Evolutionary conservation across 352 stramenopile genomes (phyloP), one percentile per base, ranked within the genome.

Genomic region (Phytophthora idaei): DNA sequence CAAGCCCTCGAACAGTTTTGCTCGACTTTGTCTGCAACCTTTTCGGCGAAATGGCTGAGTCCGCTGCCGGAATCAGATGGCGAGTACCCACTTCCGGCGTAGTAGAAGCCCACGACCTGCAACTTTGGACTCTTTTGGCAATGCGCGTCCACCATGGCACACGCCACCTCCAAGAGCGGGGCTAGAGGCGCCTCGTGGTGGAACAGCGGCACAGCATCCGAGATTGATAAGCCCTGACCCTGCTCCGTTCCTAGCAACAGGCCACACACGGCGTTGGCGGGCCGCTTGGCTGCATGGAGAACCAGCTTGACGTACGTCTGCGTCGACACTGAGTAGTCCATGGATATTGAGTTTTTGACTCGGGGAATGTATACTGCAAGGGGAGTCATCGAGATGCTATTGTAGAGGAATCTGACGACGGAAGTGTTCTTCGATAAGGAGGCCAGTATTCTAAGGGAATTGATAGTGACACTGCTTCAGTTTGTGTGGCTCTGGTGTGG

Each of bases 181-280:
- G 81, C 74, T 17, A 92, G 74, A 34, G 86, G 84, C 52, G 83
- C 53, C 45, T 88, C 80, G 67, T 94, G 82, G 72, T 94, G 86
- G 71, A 94, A 94, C 29, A 94, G 83, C 57, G 86, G 84, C 69
- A 90, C 79, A 53, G 75, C 81, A 66, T 94, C 84, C 37, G 68
- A 58, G 52, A 93, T 61, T 25, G 67, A 53, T 56, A 93, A 77
- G 52, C 74, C 69, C 50, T 77, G 49, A n/a, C 67, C 74, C 15
- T 80, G 60, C 52, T 85, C 71, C 28, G 82, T 73, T 31, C 84
- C 86, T 11, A 93, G 55, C 15, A 94, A 71, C 67, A 94, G 66
- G 0, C 86, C 86, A 52, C 66, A 83, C 55, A 73, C 76, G 3
- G 84, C 61, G 32, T 47, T 71, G 11, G 75, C 61, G 7, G 84